Evolutionary conservation across 495 filamentous ascomycete genomes (phyloP).

Genomic region (Xylaria castorea): DNA sequence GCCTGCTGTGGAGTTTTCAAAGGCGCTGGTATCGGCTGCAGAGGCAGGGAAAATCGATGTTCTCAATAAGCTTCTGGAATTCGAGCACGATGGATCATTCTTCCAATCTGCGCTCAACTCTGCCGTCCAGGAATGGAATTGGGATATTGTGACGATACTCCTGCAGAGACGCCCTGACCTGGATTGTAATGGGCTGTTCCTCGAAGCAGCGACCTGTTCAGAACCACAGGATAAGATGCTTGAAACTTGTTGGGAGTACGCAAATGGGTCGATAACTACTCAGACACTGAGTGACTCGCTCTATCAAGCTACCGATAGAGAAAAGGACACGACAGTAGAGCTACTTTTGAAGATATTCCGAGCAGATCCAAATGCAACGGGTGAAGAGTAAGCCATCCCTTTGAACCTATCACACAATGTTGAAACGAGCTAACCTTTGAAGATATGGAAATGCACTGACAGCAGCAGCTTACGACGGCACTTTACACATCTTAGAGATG

Average conservation of each 20-base stretch:
- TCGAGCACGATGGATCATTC: constrained; percentile 33
- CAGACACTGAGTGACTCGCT: constrained; percentile 36
- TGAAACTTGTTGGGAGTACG: constrained; percentile 37
- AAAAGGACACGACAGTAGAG: constrained; percentile 40
- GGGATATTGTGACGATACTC: constrained; percentile 37
- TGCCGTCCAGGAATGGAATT: constrained; percentile 38
- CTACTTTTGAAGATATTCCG: constrained; percentile 37
- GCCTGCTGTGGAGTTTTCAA: constrained; percentile 38
- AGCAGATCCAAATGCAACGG: constrained; percentile 41
- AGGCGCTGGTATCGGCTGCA: constrained; percentile 39
- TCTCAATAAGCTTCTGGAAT: constrained; percentile 39
- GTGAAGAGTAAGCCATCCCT: constrained; percentile 36
- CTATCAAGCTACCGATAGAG: constrained; percentile 41
- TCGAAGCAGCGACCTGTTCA: constrained; percentile 36
- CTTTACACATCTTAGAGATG: constrained; percentile 37
- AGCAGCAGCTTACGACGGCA: constrained; percentile 40
- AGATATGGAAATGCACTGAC: constrained; percentile 43
- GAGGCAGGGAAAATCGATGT: constrained; percentile 40
- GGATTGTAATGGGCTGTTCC: constrained; percentile 36
- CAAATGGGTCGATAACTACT: constrained; percentile 30
- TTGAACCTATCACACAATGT: neutral
- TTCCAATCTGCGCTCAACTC: constrained; percentile 39
- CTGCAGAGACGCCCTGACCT: constrained; percentile 34
- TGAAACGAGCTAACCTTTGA: constrained; percentile 27
- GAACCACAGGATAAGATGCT: constrained; percentile 39